phyloP scores from a whole-genome alignment of 225 moss, liverwort and hornwort genomes.

The Ulota crispa region DNA sequence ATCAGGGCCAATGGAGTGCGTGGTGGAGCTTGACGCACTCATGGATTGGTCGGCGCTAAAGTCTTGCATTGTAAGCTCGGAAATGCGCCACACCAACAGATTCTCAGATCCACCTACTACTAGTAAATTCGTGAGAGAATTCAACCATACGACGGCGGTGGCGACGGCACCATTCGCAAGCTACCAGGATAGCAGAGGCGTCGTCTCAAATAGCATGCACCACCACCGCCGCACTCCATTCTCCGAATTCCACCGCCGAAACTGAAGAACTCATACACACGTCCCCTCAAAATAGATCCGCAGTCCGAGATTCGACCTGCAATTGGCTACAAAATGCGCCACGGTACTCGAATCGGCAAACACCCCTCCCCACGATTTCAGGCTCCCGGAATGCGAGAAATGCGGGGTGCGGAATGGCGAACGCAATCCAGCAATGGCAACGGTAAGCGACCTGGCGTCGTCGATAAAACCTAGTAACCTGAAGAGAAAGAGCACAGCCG shows the following conservation, averaged over 20 bases:
- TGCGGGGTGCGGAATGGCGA: not conserved
- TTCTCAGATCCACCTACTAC: too few species aligned
- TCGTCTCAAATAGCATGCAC: not conserved
- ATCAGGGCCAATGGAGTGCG: constrained; percentile 52
- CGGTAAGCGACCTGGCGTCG: too few species aligned
- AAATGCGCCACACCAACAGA: not conserved
- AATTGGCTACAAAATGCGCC: too few species aligned
- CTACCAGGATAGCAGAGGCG: not conserved
- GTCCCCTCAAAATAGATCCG: not conserved
- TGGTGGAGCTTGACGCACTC: constrained; percentile 28
- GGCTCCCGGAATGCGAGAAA: constrained; percentile 5
- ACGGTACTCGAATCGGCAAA: not conserved
- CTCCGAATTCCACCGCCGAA: not conserved
- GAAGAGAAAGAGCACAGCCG: constrained; percentile 71
- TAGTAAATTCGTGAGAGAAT: not conserved
- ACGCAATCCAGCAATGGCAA: not conserved
- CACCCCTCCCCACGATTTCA: not conserved
- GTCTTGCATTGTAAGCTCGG: constrained; percentile 56
- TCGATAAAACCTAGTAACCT: constrained; percentile 45
- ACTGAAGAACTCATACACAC: not conserved
- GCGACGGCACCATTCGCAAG: constrained; percentile 13
- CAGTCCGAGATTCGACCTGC: not conserved
- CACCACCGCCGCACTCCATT: constrained; percentile 34
- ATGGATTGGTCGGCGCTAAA: constrained; percentile 30
- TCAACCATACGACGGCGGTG: constrained; percentile 43